Conservation (phyloP, 352 stramenopile species). For the Ophiocytium majus region DNA sequence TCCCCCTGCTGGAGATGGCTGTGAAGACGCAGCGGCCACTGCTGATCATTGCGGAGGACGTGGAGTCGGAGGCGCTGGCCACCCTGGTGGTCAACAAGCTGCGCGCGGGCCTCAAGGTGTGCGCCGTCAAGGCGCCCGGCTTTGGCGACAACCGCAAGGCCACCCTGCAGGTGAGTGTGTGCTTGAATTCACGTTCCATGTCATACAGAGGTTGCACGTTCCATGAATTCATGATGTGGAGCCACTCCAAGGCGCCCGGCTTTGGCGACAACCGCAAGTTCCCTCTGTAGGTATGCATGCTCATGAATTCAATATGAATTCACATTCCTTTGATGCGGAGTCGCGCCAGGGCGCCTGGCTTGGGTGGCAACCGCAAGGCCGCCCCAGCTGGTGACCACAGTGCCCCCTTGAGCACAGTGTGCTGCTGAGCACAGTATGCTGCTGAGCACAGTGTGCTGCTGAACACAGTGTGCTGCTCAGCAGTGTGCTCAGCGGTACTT, state of each 20-base stretch:
- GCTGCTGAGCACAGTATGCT: too few species aligned
- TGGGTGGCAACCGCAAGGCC: too few species aligned
- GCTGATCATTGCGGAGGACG: constrained; percentile 98
- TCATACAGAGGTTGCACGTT: too few species aligned
- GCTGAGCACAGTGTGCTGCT: too few species aligned
- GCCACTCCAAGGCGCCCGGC: constrained; percentile 97
- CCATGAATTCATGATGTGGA: too few species aligned
- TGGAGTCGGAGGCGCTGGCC: constrained; percentile 74
- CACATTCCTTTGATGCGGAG: too few species aligned
- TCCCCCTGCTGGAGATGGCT: constrained; percentile 94
- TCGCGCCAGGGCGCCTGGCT: too few species aligned
- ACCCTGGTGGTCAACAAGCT: constrained; percentile 20
- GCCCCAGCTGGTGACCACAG: too few species aligned
- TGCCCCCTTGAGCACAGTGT: too few species aligned
- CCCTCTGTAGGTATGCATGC: constrained; percentile 82
- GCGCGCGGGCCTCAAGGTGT: constrained; percentile 60
- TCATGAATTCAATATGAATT: too few species aligned
- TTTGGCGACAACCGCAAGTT: constrained; percentile 99
- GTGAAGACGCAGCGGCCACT: constrained; percentile 94
- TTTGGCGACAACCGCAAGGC: constrained; percentile 99
- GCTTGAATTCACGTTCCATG: background rate
- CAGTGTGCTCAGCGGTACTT: too few species aligned
- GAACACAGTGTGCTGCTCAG: too few species aligned
- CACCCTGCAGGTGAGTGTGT: constrained; percentile 81
- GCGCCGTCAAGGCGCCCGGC: constrained; percentile 96